Percentiles rank a stretch among this genome's conserved stretches.
Evolutionary conservation across 164 flowering plant genomes (phyloP).

Genomic region (Aristolochia californica): DNA sequence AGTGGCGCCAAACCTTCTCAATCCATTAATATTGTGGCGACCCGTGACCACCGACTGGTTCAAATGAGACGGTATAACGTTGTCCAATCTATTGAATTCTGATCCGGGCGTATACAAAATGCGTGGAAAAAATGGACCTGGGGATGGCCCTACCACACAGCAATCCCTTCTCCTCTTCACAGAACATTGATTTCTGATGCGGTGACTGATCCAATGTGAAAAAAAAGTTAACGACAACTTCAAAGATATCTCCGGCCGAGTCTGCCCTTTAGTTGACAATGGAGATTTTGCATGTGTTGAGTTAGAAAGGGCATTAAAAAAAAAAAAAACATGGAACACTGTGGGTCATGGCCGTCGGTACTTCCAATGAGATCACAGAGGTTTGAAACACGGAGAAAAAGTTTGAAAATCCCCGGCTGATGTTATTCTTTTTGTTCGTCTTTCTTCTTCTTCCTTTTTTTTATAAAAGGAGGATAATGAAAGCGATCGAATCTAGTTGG

Average conservation of each 20-base stretch:
- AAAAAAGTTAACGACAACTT: background rate
- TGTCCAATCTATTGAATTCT: too few species aligned
- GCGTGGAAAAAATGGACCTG: too few species aligned
- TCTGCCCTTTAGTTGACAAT: slow-evolving; percentile 4
- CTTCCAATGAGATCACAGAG: background rate
- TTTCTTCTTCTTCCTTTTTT: too few species aligned
- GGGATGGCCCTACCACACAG: too few species aligned
- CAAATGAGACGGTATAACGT: background rate
- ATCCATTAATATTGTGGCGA: background rate
- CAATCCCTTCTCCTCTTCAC: too few species aligned
- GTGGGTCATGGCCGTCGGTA: background rate
- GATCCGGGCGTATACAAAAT: too few species aligned
- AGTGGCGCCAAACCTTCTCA: background rate
- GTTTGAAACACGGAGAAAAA: too few species aligned
- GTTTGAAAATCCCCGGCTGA: too few species aligned
- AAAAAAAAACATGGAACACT: background rate
- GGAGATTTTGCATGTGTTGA: background rate
- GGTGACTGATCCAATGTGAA: background rate
- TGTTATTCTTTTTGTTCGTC: too few species aligned
- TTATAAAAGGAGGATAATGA: background rate
- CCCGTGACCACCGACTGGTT: background rate
- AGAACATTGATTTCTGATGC: background rate
- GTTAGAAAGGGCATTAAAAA: background rate
- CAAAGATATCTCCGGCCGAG: background rate
- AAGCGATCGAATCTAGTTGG: background rate